phyloP scores from a whole-genome alignment of 192 early-diverging fungal species.

The Umbelopsis ramanniana region DNA sequence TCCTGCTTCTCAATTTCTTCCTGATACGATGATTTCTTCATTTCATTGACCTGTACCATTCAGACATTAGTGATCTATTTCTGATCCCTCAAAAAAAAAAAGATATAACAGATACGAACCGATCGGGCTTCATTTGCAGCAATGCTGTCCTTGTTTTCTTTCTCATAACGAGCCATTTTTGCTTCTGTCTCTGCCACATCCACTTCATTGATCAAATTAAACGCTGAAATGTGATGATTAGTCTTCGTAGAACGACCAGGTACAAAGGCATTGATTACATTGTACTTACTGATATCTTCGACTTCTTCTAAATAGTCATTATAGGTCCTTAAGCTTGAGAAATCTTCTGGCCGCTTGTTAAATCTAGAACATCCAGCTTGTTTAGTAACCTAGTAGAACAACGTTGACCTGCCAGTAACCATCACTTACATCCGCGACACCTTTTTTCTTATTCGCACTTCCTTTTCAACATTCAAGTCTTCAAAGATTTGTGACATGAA shows the following conservation, averaged over 20 bases:
- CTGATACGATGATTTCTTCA: conserved; percentile 48
- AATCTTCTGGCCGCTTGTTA: conserved; percentile 94
- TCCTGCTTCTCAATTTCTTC: conserved; percentile 56
- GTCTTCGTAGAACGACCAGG: not conserved
- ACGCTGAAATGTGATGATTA: conserved; percentile 48
- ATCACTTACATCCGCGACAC: conserved; percentile 66
- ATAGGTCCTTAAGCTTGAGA: conserved; percentile 70
- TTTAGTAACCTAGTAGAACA: not conserved
- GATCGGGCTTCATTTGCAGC: conserved; percentile 63
- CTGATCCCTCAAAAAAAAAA: not conserved
- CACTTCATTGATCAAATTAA: conserved; percentile 86
- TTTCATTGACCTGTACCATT: conserved; percentile 59
- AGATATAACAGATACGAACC: conserved; percentile 44
- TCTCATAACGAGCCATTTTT: conserved; percentile 73
- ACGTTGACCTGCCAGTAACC: too few relatives aligned
- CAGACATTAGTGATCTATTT: conserved; percentile 2
- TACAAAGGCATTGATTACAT: not conserved
- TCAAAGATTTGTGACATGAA: conserved; percentile 93
- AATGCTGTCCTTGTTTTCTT: conserved; percentile 83
- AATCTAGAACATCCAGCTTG: conserved; percentile 48
- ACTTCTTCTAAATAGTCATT: conserved; percentile 94
- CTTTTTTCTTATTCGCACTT: conserved; percentile 82
- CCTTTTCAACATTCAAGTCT: conserved; percentile 93
- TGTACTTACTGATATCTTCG: conserved; percentile 76
- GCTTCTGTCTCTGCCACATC: conserved; percentile 82